Evolutionary conservation across 352 stramenopile genomes (phyloP).

Genomic region (Pythium vanterpoolii): DNA sequence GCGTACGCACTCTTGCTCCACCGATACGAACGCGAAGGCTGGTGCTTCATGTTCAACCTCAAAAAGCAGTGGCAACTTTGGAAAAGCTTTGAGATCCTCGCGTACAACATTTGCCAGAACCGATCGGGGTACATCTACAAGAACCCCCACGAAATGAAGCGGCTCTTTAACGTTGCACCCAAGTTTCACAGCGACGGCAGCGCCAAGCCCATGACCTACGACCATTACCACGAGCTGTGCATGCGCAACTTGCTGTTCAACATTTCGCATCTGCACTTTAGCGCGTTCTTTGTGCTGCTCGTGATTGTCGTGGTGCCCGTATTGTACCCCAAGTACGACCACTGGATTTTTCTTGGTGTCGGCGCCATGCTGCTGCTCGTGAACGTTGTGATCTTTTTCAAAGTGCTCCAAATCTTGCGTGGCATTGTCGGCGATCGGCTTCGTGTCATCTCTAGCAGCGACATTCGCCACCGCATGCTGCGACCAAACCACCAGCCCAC

Average conservation of each 20-base stretch:
- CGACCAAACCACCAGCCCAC: not conserved
- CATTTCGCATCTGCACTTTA: constrained; percentile 78
- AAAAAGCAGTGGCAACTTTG: constrained; percentile 83
- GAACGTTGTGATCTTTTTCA: constrained; percentile 84
- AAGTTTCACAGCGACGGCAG: constrained; percentile 25
- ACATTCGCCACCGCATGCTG: constrained; percentile 50
- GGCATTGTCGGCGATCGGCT: constrained; percentile 84
- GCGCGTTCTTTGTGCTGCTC: constrained; percentile 72
- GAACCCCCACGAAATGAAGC: constrained; percentile 79
- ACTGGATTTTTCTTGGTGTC: constrained; percentile 76
- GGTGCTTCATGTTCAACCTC: constrained; percentile 75
- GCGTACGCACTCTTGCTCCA: constrained; percentile 75
- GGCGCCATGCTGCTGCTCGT: constrained; percentile 47
- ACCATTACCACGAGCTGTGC: constrained; percentile 76
- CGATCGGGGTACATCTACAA: constrained; percentile 88
- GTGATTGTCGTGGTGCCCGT: constrained; percentile 67
- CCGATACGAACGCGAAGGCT: constrained; percentile 76
- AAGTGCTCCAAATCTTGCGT: constrained; percentile 76
- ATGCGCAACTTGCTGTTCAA: constrained; percentile 84
- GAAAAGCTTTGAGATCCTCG: constrained; percentile 87
- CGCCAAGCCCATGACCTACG: constrained; percentile 52
- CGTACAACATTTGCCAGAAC: constrained; percentile 88
- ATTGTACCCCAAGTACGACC: constrained; percentile 53
- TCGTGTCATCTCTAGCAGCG: constrained; percentile 57
- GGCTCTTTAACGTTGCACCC: constrained; percentile 56